A percentile compares a stretch with the other conserved stretches of the same genome.
phyloP scores from a whole-genome alignment of 371 early-diverging fungal genomes.

The Lichtheimia ornata region DNA sequence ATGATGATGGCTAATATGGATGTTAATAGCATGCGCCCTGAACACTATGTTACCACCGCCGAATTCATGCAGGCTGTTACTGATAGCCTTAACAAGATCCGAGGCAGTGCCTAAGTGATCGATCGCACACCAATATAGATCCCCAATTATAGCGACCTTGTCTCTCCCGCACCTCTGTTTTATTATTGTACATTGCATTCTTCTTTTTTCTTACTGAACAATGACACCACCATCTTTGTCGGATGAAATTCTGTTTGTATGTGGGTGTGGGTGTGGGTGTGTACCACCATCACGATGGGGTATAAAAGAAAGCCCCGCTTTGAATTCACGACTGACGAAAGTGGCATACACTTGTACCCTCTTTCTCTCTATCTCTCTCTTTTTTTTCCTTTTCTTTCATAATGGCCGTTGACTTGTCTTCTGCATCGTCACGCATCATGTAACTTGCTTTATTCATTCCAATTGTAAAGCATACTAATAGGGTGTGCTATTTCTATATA shows the following conservation, averaged over 20 bases:
- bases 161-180: neutral
- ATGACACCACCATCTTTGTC: neutral
- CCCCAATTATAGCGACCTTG: neutral
- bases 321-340: too few species aligned
- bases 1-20: constrained; percentile 8
- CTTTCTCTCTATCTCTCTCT: neutral
- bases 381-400: neutral
- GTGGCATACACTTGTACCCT: too few species aligned
- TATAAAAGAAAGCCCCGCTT: too few species aligned
- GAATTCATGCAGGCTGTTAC: constrained; percentile 81
- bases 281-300: too few species aligned
- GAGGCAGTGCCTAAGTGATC: constrained; percentile 10
- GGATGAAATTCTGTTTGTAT: too few species aligned
- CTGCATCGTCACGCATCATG: constrained; percentile 21
- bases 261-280: too few species aligned
- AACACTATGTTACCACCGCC: constrained; percentile 77
- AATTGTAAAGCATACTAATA: neutral
- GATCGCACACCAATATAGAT: neutral
- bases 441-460: neutral
- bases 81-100: constrained; percentile 58
- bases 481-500: constrained; percentile 10
- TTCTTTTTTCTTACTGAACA: constrained; percentile 1
- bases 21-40: constrained; percentile 52
- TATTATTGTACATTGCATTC: constrained; percentile 7
- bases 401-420: constrained; percentile 12